phyloP scores from a whole-genome alignment of 2,329 filamentous ascomycete species.

The Colletotrichum liriopes region DNA sequence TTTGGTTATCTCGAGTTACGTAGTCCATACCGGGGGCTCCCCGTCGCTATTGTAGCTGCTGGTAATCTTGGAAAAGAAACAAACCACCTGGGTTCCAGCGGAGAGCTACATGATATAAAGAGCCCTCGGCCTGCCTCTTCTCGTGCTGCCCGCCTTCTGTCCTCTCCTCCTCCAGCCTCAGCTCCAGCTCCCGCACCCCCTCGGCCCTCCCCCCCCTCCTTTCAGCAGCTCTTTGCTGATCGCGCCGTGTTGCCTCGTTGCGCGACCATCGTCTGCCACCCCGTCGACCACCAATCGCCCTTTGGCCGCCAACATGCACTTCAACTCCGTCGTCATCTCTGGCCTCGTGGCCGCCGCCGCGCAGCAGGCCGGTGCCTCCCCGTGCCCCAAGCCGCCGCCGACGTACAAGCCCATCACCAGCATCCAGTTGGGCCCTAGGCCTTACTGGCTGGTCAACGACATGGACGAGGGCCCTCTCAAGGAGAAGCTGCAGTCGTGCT shows the following conservation, averaged over 20 bases:
- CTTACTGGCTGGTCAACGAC: slow-evolving; percentile 75
- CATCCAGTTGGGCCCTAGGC: slow-evolving; percentile 74
- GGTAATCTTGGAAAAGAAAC: slow-evolving; percentile 18
- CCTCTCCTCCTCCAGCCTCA: background rate
- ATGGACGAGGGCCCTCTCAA: slow-evolving; percentile 75
- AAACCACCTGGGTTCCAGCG: background rate
- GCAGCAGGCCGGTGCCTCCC: slow-evolving; percentile 34
- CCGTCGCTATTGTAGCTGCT: background rate
- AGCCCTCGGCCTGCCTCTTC: background rate
- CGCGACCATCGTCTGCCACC: slow-evolving; percentile 2
- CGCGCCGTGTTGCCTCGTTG: background rate
- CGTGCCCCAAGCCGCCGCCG: slow-evolving; percentile 32
- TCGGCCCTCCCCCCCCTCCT: background rate
- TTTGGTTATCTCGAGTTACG: slow-evolving; percentile 4
- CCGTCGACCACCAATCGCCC: background rate
- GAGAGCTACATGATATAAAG: slow-evolving; percentile 33
- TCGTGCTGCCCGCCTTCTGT: background rate
- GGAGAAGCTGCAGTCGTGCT: slow-evolving; percentile 71
- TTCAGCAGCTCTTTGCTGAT: slow-evolving; percentile 3
- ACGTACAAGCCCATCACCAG: slow-evolving; percentile 57
- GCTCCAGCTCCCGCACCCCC: slow-evolving; percentile 1
- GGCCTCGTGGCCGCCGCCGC: slow-evolving; percentile 48
- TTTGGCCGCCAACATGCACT: slow-evolving; percentile 49
- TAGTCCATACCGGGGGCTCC: slow-evolving; percentile 8
- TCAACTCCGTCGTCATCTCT: slow-evolving; percentile 49